Percentiles rank a stretch among this genome's conserved stretches.
These are phyloP conservation scores for Gossypium gossypioides DNA, from an alignment of 441 rosid species.

Conservation along the genomic window DNA sequence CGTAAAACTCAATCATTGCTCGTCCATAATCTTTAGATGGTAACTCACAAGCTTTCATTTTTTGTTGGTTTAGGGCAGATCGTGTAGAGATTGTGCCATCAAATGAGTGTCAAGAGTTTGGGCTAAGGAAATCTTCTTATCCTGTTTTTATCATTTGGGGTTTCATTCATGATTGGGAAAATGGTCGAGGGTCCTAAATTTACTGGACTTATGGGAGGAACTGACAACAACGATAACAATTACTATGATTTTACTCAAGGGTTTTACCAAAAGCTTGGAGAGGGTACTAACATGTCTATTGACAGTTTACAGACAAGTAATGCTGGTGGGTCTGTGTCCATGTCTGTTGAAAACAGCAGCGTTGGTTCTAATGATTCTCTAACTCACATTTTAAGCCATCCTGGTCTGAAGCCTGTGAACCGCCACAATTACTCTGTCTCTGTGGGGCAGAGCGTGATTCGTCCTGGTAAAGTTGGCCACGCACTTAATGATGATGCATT, in stretches of 20 bases:
- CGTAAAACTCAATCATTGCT: neutral
- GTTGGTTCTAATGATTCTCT: constrained; percentile 81
- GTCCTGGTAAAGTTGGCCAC: constrained; percentile 62
- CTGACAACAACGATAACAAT: constrained; percentile 45
- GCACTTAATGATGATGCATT: constrained; percentile 76
- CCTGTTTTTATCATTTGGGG: constrained; percentile 6
- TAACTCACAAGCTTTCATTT: constrained; percentile 1
- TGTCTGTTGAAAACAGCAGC: constrained; percentile 86
- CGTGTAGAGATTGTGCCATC: constrained; percentile 9
- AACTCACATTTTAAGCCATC: constrained; percentile 73
- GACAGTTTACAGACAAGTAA: constrained; percentile 82
- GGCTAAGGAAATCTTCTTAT: constrained; percentile 12
- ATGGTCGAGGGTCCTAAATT: constrained; percentile 69
- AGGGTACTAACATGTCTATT: constrained; percentile 77
- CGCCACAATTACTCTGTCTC: constrained; percentile 43
- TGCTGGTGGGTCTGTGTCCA: constrained; percentile 80
- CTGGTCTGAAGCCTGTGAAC: constrained; percentile 54
- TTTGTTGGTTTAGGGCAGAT: constrained; percentile 11
- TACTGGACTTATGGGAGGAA: constrained; percentile 38
- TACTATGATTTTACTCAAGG: constrained; percentile 75
- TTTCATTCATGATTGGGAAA: constrained; percentile 34
- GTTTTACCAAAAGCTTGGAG: constrained; percentile 73
- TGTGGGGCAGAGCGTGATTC: constrained; percentile 64
- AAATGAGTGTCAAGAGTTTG: constrained; percentile 20
- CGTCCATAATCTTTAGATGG: neutral